phyloP scores from a whole-genome alignment of 2,329 filamentous ascomycete species.

The Exophiala bonariae region DNA sequence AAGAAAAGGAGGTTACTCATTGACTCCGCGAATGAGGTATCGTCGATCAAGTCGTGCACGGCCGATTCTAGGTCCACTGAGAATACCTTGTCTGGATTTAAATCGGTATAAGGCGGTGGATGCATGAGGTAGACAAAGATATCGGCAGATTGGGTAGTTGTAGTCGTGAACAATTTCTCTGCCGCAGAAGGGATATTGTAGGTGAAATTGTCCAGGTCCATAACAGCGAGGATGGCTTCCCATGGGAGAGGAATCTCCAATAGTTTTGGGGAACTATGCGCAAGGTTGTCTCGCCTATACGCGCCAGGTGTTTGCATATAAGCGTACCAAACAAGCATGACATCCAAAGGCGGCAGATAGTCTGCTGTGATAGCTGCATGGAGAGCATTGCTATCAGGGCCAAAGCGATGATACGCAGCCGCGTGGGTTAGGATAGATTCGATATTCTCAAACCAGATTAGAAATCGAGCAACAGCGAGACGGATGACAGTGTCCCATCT shows the following conservation, averaged over 20 bases:
- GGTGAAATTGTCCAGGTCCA: conserved; percentile 17
- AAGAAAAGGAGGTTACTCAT: conserved; percentile 18
- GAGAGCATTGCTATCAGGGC: conserved; percentile 2
- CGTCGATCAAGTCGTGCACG: conserved; percentile 9
- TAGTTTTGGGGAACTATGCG: conserved; percentile 8
- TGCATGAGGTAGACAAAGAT: conserved; percentile 19
- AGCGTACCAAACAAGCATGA: conserved; percentile 25
- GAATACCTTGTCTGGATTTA: conserved; percentile 2
- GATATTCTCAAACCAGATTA: conserved; percentile 18
- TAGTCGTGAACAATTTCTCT: conserved; percentile 17
- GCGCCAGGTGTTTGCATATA: conserved; percentile 15
- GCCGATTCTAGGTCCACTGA: conserved; percentile 12
- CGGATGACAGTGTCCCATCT: conserved; percentile 18
- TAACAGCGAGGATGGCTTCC: conserved; percentile 16
- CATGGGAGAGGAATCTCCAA: conserved; percentile 18
- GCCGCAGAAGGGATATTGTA: conserved; percentile 16
- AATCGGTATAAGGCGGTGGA: conserved; percentile 17
- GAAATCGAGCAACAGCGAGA: conserved; percentile 19
- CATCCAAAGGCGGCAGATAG: conserved; percentile 24
- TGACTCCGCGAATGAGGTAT: conserved; percentile 10
- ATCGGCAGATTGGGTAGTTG: conserved; percentile 17
- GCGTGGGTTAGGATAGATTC: conserved; percentile 17
- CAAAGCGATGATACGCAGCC: conserved; percentile 15
- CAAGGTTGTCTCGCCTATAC: conserved; percentile 8
- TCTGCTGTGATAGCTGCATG: conserved; percentile 14